Conservation (phyloP, 495 filamentous ascomycete genomes). For the Penicillium crystallinum region DNA sequence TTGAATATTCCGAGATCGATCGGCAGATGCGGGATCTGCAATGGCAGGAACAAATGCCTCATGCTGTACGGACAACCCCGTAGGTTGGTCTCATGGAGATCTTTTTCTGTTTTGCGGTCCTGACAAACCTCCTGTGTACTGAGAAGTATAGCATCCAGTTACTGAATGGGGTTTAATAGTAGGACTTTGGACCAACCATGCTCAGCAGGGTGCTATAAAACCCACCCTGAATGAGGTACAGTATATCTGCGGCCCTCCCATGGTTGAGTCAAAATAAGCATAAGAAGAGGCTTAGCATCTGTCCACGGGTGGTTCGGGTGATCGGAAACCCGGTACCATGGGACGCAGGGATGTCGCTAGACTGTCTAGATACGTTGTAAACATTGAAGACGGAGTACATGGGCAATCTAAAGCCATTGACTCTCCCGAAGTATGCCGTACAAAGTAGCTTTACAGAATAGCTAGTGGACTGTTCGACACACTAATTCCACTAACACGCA, state of each 20-base stretch:
- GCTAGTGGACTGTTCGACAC: background rate
- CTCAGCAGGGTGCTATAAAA: too few species aligned
- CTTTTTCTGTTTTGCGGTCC: background rate
- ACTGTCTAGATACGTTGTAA: too few species aligned
- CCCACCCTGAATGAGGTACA: too few species aligned
- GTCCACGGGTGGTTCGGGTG: conserved; percentile 3
- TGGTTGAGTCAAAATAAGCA: background rate
- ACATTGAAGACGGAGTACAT: too few species aligned
- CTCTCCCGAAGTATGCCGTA: background rate
- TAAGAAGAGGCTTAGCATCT: background rate
- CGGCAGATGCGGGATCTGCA: background rate
- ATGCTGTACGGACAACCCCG: too few species aligned
- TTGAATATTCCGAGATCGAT: background rate
- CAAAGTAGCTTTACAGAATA: background rate
- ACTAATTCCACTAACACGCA: background rate
- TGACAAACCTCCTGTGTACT: background rate
- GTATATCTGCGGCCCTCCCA: too few species aligned
- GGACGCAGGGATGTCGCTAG: background rate
- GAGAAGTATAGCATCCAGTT: background rate
- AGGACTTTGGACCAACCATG: too few species aligned
- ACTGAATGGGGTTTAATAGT: too few species aligned
- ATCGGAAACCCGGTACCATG: conserved; percentile 10
- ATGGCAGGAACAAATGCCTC: background rate
- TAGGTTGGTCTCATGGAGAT: background rate
- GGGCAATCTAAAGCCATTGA: background rate